A percentile compares a stretch with the other conserved stretches of the same genome.
These are phyloP conservation scores for Trichoderma gamsii DNA, from an alignment of 495 filamentous ascomycete genomes.

Conservation along the genomic window DNA sequence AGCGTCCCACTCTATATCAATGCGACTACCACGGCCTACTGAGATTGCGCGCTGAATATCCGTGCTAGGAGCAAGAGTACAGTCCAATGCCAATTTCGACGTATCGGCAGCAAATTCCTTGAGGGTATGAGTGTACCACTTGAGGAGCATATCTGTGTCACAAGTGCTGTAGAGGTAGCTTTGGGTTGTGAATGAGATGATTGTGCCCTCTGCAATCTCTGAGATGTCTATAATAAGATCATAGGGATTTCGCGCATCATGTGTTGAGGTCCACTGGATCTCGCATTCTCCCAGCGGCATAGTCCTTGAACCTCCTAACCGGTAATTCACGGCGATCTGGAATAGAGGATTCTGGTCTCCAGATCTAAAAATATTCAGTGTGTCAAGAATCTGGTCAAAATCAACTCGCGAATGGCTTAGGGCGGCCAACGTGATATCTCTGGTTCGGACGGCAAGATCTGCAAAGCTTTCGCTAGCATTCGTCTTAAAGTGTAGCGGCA, in stretches of 20 bases:
- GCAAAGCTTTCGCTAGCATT: constrained; percentile 15
- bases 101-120: not conserved
- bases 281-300: not conserved
- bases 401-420: constrained; percentile 26
- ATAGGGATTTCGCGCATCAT: not conserved
- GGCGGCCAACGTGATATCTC: constrained; percentile 17
- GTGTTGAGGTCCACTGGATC: not conserved
- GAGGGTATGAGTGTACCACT: not conserved
- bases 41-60: not conserved
- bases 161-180: not conserved
- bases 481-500: constrained; percentile 36
- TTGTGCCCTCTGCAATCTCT: not conserved
- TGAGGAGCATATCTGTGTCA: not conserved
- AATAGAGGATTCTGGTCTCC: constrained; percentile 28
- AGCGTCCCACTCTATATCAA: not conserved
- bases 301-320: not conserved
- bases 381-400: constrained; percentile 32
- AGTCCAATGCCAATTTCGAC: not conserved
- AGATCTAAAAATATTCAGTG: constrained; percentile 23
- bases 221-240: not conserved
- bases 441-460: constrained; percentile 17
- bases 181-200: not conserved
- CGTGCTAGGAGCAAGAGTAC: not conserved
- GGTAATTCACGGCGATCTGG: constrained; percentile 36
- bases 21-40: not conserved